Evolutionary conservation across 225 moss, liverwort and hornwort species (phyloP).

Genomic region (Physcomitrellopsis africana): DNA sequence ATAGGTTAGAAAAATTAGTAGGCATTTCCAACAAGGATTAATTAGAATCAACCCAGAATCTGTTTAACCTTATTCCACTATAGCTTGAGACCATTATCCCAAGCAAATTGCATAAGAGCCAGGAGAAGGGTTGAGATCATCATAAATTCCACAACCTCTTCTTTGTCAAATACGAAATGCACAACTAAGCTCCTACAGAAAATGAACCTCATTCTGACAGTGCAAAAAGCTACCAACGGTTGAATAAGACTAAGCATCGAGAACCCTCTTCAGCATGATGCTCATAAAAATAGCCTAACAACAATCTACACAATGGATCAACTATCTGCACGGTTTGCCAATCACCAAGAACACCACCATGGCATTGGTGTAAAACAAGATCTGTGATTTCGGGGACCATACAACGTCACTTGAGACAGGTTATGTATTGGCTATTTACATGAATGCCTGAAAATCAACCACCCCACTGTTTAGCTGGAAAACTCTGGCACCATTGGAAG

Average conservation of each 20-base stretch:
- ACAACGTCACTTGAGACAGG: slow-evolving; percentile 20
- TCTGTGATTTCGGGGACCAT: slow-evolving; percentile 26
- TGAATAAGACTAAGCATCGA: slow-evolving; percentile 50
- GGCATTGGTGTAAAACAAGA: slow-evolving; percentile 13
- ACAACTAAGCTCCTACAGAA: slow-evolving; percentile 33
- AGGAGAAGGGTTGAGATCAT: slow-evolving; percentile 27
- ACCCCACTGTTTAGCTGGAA: background rate
- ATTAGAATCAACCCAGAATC: slow-evolving; percentile 25
- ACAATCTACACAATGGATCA: slow-evolving; percentile 45
- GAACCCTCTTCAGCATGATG: slow-evolving; percentile 42
- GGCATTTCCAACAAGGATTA: background rate
- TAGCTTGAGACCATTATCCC: slow-evolving; percentile 30
- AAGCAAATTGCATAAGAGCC: slow-evolving; percentile 39
- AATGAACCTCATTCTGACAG: slow-evolving; percentile 24
- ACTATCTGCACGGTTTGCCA: background rate
- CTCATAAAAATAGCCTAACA: slow-evolving; percentile 30
- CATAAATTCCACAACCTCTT: slow-evolving; percentile 26
- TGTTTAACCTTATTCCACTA: slow-evolving; percentile 27
- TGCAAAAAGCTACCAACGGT: slow-evolving; percentile 35
- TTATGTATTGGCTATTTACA: slow-evolving; percentile 14
- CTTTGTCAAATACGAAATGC: slow-evolving; percentile 28
- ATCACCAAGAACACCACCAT: slow-evolving; percentile 22
- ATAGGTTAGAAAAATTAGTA: no score
- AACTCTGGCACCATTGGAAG: slow-evolving; percentile 7
- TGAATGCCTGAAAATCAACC: slow-evolving; percentile 17